Evolutionary conservation across 2,329 filamentous ascomycete species (phyloP).

Genomic region (Pseudocercospora fuligena): DNA sequence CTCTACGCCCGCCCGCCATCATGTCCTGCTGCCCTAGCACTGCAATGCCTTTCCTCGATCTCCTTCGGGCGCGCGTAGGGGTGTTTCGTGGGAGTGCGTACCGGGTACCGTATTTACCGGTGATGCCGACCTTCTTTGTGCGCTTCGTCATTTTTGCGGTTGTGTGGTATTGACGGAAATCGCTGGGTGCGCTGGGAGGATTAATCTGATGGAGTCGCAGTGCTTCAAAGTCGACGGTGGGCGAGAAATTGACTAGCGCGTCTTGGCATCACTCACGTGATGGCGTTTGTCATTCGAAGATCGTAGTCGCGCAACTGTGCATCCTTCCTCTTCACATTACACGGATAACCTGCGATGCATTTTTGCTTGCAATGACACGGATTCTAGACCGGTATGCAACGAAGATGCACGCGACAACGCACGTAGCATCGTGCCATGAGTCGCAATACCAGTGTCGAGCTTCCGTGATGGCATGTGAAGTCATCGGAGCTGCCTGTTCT

Average conservation of each 20-base stretch:
- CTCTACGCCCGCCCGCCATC: background rate
- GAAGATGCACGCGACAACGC: background rate
- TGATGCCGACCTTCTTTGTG: constrained; percentile 98
- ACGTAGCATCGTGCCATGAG: background rate
- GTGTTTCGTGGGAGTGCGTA: constrained; percentile 55
- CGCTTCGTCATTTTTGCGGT: constrained; percentile 83
- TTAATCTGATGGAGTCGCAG: constrained; percentile 11
- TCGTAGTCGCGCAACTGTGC: background rate
- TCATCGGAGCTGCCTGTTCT: constrained; percentile 13
- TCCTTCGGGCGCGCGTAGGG: constrained; percentile 16
- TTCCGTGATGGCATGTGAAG: background rate
- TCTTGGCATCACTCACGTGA: background rate
- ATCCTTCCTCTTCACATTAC: background rate
- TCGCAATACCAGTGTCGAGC: background rate
- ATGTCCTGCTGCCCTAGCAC: constrained; percentile 7
- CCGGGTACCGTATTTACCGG: constrained; percentile 98
- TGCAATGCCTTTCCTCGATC: constrained; percentile 10
- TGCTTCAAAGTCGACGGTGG: constrained; percentile 17
- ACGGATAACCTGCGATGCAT: background rate
- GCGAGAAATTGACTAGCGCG: background rate
- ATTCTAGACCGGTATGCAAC: background rate
- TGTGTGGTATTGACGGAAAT: constrained; percentile 28
- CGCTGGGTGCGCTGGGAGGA: constrained; percentile 17
- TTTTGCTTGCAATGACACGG: background rate
- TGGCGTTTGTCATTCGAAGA: background rate